phyloP scores from a whole-genome alignment of 176 grass and related monocot species.

The Paspalum vaginatum region DNA sequence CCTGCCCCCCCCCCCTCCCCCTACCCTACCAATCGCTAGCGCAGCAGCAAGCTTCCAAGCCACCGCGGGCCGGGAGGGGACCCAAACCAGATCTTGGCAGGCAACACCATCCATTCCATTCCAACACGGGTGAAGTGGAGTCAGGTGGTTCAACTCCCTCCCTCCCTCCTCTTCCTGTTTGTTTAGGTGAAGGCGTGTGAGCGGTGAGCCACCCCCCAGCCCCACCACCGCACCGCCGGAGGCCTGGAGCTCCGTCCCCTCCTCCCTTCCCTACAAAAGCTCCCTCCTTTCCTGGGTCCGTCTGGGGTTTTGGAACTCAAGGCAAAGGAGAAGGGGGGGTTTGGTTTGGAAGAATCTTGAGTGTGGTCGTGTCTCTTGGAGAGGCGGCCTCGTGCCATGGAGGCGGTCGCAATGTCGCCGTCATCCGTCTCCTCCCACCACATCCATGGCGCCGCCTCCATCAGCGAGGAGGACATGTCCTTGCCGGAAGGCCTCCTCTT shows the following conservation, averaged over 20 bases:
- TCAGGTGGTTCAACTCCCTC: conserved; percentile 14
- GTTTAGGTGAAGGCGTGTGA: not conserved
- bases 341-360: no score
- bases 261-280: conserved; percentile 22
- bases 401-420: conserved; percentile 50
- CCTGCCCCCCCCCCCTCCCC: not conserved
- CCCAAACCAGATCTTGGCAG: conserved; percentile 55
- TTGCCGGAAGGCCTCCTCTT: conserved; percentile 76
- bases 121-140: not conserved
- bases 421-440: conserved; percentile 44
- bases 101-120: not conserved
- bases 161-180: not conserved
- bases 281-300: conserved; percentile 17
- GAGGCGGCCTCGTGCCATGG: conserved; percentile 27
- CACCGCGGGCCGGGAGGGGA: conserved; percentile 2
- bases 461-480: conserved; percentile 58
- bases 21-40: conserved; percentile 5
- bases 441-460: conserved; percentile 50
- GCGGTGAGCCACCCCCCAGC: conserved; percentile 27
- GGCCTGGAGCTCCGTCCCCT: not conserved
- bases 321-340: not conserved
- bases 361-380: no score
- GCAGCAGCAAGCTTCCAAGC: not conserved
- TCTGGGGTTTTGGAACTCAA: not conserved
- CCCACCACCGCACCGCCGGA: not conserved